Evolutionary conservation across 1,139 yeast species (phyloP), one percentile per base, ranked within the genome.

Genomic region (Kazachstania sp.): DNA sequence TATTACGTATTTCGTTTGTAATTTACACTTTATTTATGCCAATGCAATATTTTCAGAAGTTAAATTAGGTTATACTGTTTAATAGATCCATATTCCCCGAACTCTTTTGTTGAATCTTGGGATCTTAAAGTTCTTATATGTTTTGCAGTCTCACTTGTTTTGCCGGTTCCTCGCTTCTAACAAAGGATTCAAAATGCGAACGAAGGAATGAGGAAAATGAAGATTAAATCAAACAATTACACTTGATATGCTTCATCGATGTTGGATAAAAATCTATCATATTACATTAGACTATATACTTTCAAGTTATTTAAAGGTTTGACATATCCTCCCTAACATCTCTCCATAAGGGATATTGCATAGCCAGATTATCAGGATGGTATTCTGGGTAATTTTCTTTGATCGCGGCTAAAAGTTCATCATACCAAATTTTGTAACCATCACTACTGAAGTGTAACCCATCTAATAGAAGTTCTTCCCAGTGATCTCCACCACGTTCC

Each of bases 401-500:
- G 29, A 83, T 77, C 1, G 67, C 58, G 11, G 61, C 53, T 45
- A 71, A 51, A 11, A 83, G 49, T 35, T 66, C 71, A 12, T 73
- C 66, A 56, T 64, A 81, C 52, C 79, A 62, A 2, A 84, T 49
- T 49, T 67, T 65, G 61, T 85, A 85, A 0, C 81, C 86, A n/a
- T 65, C 60, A 0, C 81, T 78, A 2, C 77, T 71, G 60, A 73
- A 82, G 61, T 86, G 95, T 39, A 86, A 66, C 0, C 95, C 95
- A 58, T 84, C 92, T 9, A 58, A 51, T 12, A 75, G 56, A 8
- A 71, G 51, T 1, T 59, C 62, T 8, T 53, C 53, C 64, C 69
- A 64, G 7, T 54, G 3, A 6, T 34, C 47, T 6, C 55, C 56
- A 18, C 56, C 53, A 5, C 59, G 55, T 3, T 51, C 47, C 39